phyloP scores from a whole-genome alignment of 345 rosid genomes.

The Excoecaria cochinchinensis region DNA sequence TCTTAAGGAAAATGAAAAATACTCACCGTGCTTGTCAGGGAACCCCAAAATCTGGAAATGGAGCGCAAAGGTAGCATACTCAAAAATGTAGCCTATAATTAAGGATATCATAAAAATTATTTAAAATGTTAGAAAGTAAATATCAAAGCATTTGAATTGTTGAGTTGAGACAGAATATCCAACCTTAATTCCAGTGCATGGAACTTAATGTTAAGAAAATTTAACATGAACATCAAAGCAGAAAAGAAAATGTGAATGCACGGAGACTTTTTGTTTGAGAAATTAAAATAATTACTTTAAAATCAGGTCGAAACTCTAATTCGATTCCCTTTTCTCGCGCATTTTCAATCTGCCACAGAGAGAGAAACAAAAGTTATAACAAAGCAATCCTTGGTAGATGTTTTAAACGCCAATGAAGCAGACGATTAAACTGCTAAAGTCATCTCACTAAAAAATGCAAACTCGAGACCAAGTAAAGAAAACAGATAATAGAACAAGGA shows the following conservation, averaged over 20 bases:
- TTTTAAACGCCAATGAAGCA: neutral
- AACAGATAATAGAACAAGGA: neutral
- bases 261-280: constrained; percentile 3
- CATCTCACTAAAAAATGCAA: neutral
- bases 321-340: constrained; percentile 80
- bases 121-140: neutral
- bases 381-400: constrained; percentile 7
- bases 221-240: constrained; percentile 1
- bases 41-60: constrained; percentile 90
- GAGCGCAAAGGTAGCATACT: constrained; percentile 74
- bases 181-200: neutral
- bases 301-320: constrained; percentile 74
- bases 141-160: neutral
- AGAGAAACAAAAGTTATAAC: constrained; percentile 11
- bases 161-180: neutral
- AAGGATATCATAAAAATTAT: constrained; percentile 11
- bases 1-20: constrained; percentile 8
- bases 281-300: constrained; percentile 43
- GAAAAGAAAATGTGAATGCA: neutral
- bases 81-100: constrained; percentile 74
- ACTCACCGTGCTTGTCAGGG: constrained; percentile 64
- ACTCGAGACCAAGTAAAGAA: neutral
- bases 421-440: neutral
- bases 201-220: neutral
- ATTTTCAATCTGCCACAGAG: constrained; percentile 62